phyloP scores from a whole-genome alignment of 2,329 filamentous ascomycete genomes.

The Fusarium sp. region DNA sequence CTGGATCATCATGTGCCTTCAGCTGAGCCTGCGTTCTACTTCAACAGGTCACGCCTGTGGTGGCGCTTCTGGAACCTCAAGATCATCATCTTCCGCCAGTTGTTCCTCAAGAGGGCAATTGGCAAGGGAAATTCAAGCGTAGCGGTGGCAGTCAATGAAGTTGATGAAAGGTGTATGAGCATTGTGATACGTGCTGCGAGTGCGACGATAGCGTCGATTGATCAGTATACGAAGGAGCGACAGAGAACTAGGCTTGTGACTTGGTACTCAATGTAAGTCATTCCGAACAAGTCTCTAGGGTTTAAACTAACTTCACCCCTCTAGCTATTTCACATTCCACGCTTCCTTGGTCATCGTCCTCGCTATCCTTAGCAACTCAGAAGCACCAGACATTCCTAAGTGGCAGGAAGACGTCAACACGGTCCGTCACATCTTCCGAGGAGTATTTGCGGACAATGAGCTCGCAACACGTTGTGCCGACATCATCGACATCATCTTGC shows the following conservation, averaged over 20 bases:
- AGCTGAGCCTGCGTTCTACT: not conserved
- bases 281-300: fast-evolving
- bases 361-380: not conserved
- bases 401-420: not conserved
- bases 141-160: not conserved
- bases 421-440: not conserved
- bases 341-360: not conserved
- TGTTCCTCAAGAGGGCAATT: not conserved
- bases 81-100: not conserved
- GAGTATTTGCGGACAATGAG: not conserved
- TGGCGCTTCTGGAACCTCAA: not conserved
- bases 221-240: not conserved
- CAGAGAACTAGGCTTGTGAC: not conserved
- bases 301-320: no score
- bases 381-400: not conserved
- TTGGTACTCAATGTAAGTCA: not conserved
- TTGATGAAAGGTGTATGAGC: not conserved
- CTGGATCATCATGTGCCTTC: not conserved
- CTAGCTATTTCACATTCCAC: not conserved
- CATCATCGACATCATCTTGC: not conserved
- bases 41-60: not conserved
- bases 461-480: not conserved
- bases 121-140: not conserved
- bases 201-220: not conserved
- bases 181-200: not conserved